These are phyloP conservation scores for Kwoniella heveanensis DNA, from an alignment of 768 basidiomycete species.

Conservation along the genomic window DNA sequence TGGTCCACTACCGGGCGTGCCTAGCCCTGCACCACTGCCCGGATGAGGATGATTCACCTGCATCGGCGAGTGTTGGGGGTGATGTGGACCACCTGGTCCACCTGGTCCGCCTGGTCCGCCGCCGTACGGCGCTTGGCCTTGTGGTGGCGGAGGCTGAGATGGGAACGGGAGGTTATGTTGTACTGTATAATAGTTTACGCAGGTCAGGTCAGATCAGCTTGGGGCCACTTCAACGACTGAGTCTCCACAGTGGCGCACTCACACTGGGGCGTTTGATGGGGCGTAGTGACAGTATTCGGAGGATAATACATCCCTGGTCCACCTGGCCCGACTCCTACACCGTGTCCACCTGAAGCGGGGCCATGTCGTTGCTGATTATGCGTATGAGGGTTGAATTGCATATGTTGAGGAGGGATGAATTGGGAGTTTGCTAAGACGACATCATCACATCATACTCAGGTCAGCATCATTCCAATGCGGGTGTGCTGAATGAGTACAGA, in stretches of 20 bases:
- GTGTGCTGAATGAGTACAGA: too few species aligned
- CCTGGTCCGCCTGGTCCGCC: background rate
- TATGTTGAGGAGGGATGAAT: constrained; percentile 44
- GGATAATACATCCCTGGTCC: constrained; percentile 26
- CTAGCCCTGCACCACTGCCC: background rate
- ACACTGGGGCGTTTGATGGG: constrained; percentile 50
- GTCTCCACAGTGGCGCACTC: constrained; percentile 20
- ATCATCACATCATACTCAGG: background rate
- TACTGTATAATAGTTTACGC: constrained; percentile 2
- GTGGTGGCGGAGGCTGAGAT: constrained; percentile 15
- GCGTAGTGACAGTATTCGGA: constrained; percentile 23
- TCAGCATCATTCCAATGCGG: background rate
- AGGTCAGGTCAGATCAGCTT: background rate
- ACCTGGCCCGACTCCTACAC: constrained; percentile 6
- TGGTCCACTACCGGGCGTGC: background rate
- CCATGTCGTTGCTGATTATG: constrained; percentile 29
- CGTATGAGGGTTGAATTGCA: constrained; percentile 38
- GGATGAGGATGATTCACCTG: constrained; percentile 10
- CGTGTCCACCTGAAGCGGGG: constrained; percentile 14
- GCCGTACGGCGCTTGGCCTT: background rate
- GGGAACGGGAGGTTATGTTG: constrained; percentile 36
- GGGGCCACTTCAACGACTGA: too few species aligned
- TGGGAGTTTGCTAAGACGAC: constrained; percentile 29
- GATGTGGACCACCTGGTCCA: constrained; percentile 4
- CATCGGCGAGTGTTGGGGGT: constrained; percentile 16